Evolutionary conservation across 371 early-diverging fungal genomes (phyloP), one percentile per base, ranked within the genome.

Genomic region (Rhizopus stolonifer): DNA sequence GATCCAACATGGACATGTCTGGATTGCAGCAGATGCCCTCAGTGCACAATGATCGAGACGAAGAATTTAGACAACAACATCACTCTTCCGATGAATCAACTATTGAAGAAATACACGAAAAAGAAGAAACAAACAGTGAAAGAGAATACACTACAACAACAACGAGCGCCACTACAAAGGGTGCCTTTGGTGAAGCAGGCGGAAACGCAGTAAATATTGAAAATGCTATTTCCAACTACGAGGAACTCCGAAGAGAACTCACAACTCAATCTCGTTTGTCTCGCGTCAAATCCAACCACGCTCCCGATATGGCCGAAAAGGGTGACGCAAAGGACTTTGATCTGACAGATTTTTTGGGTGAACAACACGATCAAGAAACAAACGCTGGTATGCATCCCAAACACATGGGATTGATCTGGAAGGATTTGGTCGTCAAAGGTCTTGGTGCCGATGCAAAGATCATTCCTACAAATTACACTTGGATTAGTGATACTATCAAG

Each of bases 201-300:
- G 77, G 72, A 38, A 74, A 77, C 49, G 72, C 72, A 49, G 77
- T 77, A 44, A 67, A 77, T 31, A 69, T 73, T 32, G 68, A 77
- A 21, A 60, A 53, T 31, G 76, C 76, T n/a, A 67, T 72, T 54
- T 56, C 54, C 10, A 60, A 68, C 42, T 75, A 75, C 42, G 76
- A 75, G 54, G 76, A 72, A 18, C 58, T 75, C 33, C 65, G 72
- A 22, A 67, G 72, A 59, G 76, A 75, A 56, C 49, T 75, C 15
- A 75, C 76, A 9, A 54, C 64, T 4, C 76, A 75, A 58, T 75
- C 76, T 21, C 65, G 70, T 10, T 23, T 66, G 6, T 58, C 58
- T 39, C 60, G 52, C 10, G 52, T 48, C 18, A 60, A 65, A 54
- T 65, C 65, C 9, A 46, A 40, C 9, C 36, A 46, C 26, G 34